Evolutionary conservation across 306 rosid species (phyloP).

Genomic region (Amphicarpaea edgeworthii): DNA sequence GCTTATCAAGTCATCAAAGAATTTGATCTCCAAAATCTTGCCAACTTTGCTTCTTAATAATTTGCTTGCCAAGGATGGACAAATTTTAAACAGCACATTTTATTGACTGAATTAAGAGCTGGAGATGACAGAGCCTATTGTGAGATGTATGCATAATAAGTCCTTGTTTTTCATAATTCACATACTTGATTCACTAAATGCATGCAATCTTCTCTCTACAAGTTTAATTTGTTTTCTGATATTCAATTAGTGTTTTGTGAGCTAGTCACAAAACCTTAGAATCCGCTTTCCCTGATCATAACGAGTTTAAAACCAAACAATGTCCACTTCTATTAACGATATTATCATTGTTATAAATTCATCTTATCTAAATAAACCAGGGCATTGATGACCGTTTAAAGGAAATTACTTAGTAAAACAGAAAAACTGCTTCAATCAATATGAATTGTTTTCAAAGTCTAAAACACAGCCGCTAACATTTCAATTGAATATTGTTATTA

Average conservation of each 20-base stretch:
- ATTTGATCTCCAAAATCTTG: too few species aligned
- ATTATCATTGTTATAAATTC: background rate
- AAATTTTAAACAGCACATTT: too few species aligned
- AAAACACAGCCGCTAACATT: conserved; percentile 2
- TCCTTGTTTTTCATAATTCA: background rate
- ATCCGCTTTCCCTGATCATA: background rate
- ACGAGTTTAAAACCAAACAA: background rate
- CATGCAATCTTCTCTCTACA: background rate
- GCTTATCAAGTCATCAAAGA: too few species aligned
- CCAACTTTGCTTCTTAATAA: too few species aligned
- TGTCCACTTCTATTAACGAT: background rate
- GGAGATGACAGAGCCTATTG: too few species aligned
- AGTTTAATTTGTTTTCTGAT: background rate
- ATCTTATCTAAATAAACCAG: conserved; percentile 18
- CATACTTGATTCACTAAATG: background rate
- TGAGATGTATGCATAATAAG: too few species aligned
- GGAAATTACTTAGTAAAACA: background rate
- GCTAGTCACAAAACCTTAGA: conserved; percentile 2
- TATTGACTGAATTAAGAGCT: too few species aligned
- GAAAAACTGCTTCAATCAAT: too few species aligned
- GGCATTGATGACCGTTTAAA: background rate
- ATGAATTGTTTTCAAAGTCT: conserved; percentile 7
- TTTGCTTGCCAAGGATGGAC: too few species aligned
- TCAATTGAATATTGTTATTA: conserved; percentile 31
- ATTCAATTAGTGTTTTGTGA: conserved; percentile 8